Percentiles rank a stretch among this genome's conserved stretches.
Conservation (phyloP, 345 rosid species). For the Salix suchowensis region DNA sequence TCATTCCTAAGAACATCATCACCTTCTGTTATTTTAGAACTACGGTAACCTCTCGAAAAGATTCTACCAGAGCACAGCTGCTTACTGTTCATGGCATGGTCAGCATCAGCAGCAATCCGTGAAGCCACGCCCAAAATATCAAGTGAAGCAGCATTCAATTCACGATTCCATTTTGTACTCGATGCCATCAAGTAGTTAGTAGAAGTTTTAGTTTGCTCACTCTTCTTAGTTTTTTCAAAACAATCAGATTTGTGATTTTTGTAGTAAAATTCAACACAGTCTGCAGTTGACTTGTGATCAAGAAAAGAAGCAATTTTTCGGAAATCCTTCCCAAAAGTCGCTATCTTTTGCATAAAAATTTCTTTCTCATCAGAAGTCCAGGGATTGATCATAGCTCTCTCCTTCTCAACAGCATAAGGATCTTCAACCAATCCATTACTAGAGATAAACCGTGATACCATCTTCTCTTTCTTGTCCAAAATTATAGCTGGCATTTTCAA, state of each 20-base stretch:
- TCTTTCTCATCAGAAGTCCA: conserved; percentile 81
- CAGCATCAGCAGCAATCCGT: conserved; percentile 64
- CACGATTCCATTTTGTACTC: conserved; percentile 64
- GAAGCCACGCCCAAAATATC: conserved; percentile 77
- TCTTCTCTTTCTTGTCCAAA: conserved; percentile 73
- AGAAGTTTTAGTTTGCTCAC: conserved; percentile 55
- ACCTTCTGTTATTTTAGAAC: conserved; percentile 39
- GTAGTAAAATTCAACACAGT: conserved; percentile 93
- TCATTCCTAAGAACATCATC: conserved; percentile 47
- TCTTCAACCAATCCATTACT: conserved; percentile 85
- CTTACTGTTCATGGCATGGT: conserved; percentile 32
- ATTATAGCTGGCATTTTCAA: conserved; percentile 86
- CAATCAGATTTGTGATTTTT: conserved; percentile 93
- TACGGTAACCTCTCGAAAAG: conserved; percentile 36
- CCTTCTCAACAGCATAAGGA: conserved; percentile 85
- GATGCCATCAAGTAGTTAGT: conserved; percentile 60
- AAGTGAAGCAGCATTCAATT: conserved; percentile 64
- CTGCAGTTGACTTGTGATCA: conserved; percentile 87
- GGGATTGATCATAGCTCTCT: conserved; percentile 78
- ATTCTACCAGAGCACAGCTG: conserved; percentile 40
- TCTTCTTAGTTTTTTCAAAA: conserved; percentile 80
- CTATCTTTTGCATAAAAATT: conserved; percentile 67
- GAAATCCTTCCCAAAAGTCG: conserved; percentile 77
- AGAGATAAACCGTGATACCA: conserved; percentile 56
- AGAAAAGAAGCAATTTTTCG: conserved; percentile 77